Base-by-base conservation (phyloP, 1,139 yeast genomes). In the Tardiomyces blankii region DNA sequence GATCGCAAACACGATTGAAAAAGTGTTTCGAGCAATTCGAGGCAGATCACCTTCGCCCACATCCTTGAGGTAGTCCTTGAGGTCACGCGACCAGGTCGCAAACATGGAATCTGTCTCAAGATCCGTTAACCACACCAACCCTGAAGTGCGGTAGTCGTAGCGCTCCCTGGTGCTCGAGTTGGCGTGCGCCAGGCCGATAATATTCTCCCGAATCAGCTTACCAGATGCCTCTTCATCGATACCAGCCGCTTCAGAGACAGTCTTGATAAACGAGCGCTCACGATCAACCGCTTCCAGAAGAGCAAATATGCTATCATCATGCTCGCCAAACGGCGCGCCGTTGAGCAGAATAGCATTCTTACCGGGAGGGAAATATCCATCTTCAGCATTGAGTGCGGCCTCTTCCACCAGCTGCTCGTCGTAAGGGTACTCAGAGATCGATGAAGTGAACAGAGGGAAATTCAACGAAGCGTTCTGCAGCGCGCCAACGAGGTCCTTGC, bases 61-160 rank as follows among this genome's bases (percentile, higher is more conserved):
- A 41, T 66, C 56, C 38, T 65, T 60, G 27, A 65, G 65, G 65
- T 58, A 78, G 49, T 66, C 72, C 3, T 63, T 53, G 25, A 78
- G 63, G 48, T 79, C 70, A 1, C 63, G 50, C 0, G 76, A 59
- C 58, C 77, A 74, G 3, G 65, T 60, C 1, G 61, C 57, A 60
- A 85, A 89, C 38, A 67, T 68, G 0, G 61, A 59, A 55, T 88
- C 96, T 0, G 53, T 59, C 54, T 81, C 94, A 12, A 91, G 65
- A 62, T 91, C 82, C 56, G 89, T 93, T 54, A 89, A 71, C 67
- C 81, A 89, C 1, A 83, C 70, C 7, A 89, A 75, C 39, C 71
- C 72, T 0, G 56, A 51, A 12, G 73, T 60, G 48, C 71, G 67
- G 28, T 72, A 59, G 53, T 80, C 82, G 49, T 58, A 67, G 19